phyloP scores from a whole-genome alignment of 108 stramenopile genomes.

The Cyclostephanos invisitatus region DNA sequence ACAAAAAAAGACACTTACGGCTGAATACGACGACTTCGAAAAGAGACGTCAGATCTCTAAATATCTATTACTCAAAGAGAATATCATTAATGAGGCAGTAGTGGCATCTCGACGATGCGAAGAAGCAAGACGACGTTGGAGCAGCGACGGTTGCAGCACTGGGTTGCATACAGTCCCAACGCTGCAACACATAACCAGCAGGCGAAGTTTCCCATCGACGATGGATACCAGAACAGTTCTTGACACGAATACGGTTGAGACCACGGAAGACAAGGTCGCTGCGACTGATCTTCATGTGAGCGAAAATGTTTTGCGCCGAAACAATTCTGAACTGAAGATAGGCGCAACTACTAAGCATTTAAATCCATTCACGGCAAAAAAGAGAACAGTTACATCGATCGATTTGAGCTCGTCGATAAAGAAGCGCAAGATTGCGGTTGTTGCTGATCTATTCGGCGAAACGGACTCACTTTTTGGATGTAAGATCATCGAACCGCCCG shows the following conservation, averaged over 20 bases:
- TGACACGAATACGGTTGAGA: too few species aligned
- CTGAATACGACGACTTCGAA: conserved; percentile 7
- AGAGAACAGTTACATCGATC: background rate
- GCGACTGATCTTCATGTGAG: conserved; percentile 2
- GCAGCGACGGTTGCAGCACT: background rate
- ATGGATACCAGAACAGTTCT: background rate
- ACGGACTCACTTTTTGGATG: conserved; percentile 16
- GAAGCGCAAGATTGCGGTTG: background rate
- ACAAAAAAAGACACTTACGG: background rate
- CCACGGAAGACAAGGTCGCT: background rate
- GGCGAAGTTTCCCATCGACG: background rate
- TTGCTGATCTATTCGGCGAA: conserved; percentile 12
- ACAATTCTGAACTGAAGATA: background rate
- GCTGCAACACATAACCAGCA: background rate
- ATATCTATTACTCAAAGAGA: background rate
- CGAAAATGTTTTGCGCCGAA: conserved; percentile 1
- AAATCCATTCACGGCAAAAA: background rate
- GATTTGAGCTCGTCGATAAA: background rate
- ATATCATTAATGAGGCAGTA: background rate
- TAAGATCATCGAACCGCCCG: background rate
- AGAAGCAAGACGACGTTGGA: background rate
- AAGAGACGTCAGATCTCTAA: conserved; percentile 1
- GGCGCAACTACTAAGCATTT: background rate
- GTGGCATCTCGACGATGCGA: background rate
- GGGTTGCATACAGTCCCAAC: background rate